A percentile compares a stretch with the other conserved stretches of the same genome.
Conservation (phyloP, 1,284 basidiomycete species). For the Stygiomarasmius scandens region DNA sequence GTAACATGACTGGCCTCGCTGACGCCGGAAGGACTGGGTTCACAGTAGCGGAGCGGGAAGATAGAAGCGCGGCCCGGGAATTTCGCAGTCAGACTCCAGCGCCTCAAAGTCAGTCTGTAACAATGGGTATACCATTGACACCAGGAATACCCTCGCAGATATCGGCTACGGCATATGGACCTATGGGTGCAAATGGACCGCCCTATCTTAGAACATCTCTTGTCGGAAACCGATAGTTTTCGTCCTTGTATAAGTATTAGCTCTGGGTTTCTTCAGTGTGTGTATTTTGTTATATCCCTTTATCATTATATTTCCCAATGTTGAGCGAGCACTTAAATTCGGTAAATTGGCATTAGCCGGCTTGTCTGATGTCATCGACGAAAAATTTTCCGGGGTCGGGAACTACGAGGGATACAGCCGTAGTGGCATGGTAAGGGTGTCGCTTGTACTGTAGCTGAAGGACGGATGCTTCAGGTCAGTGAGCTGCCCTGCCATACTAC, state of each 20-base stretch:
- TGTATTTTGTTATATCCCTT: background rate
- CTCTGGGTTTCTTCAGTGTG: background rate
- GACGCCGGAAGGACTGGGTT: slow-evolving; percentile 63
- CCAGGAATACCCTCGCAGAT: slow-evolving; percentile 51
- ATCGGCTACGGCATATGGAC: slow-evolving; percentile 57
- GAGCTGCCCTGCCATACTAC: too few species aligned
- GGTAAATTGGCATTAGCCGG: too few species aligned
- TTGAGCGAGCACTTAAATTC: too few species aligned
- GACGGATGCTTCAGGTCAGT: too few species aligned
- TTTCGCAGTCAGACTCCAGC: slow-evolving; percentile 59
- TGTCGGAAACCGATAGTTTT: slow-evolving; percentile 58
- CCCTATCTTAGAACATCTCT: slow-evolving; percentile 66
- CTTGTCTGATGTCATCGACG: too few species aligned
- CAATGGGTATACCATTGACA: slow-evolving; percentile 45
- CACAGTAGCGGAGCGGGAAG: slow-evolving; percentile 78
- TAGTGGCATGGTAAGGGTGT: too few species aligned
- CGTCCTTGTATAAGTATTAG: slow-evolving; percentile 17
- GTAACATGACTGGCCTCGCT: slow-evolving; percentile 61
- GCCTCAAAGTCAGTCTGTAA: slow-evolving; percentile 39
- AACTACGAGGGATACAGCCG: too few species aligned
- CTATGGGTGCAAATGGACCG: slow-evolving; percentile 55
- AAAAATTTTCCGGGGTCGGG: too few species aligned
- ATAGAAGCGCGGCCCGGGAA: slow-evolving; percentile 58
- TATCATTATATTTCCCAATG: background rate
- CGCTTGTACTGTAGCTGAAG: too few species aligned